A percentile compares a stretch with the other conserved stretches of the same genome.
Evolutionary conservation across 441 rosid species (phyloP).

Genomic region (Viola pubescens): DNA sequence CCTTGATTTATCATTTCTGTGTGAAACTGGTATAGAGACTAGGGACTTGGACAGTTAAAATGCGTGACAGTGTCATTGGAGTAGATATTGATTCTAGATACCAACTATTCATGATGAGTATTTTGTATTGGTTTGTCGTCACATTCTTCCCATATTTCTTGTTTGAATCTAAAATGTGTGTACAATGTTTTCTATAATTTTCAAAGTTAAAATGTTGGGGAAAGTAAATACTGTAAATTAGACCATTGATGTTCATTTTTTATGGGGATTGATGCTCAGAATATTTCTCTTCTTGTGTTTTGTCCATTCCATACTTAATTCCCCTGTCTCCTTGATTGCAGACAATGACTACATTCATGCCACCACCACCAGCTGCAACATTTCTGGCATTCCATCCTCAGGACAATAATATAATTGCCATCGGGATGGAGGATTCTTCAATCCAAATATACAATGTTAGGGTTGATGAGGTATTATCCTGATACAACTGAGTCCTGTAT

Average conservation of each 20-base stretch:
- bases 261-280: neutral
- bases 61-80: neutral
- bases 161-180: too few species aligned
- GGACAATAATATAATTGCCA: constrained; percentile 77
- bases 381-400: constrained; percentile 80
- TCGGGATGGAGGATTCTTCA: constrained; percentile 73
- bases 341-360: constrained; percentile 84
- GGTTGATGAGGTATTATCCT: constrained; percentile 53
- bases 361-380: constrained; percentile 81
- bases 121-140: too few species aligned
- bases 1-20: neutral
- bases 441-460: constrained; percentile 74
- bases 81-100: neutral
- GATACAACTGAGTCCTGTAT: constrained; percentile 4
- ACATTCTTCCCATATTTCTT: too few species aligned
- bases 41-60: neutral
- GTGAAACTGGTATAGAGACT: constrained; percentile 6
- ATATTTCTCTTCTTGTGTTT: neutral
- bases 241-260: neutral
- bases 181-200: too few species aligned
- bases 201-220: too few species aligned
- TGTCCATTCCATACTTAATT: neutral
- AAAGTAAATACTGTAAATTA: too few species aligned
- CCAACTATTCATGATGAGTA: too few species aligned
- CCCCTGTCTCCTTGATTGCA: constrained; percentile 24